Evolutionary conservation across 768 basidiomycete species (phyloP).

Genomic region (Paxillus involutus): DNA sequence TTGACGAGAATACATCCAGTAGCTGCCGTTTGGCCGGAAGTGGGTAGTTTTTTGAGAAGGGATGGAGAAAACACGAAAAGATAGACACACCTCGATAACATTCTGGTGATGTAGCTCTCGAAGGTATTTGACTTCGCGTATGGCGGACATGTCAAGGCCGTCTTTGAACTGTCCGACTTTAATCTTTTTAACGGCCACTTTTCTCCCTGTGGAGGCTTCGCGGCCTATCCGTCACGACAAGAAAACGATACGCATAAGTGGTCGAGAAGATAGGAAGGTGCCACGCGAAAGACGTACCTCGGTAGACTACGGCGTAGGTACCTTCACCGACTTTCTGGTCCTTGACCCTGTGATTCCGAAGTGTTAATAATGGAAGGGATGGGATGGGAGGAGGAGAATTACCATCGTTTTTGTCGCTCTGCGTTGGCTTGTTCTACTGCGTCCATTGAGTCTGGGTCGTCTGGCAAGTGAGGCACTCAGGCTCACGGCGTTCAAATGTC

Average conservation of each 20-base stretch:
- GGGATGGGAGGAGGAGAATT: background rate
- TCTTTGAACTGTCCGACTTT: slow-evolving; percentile 97
- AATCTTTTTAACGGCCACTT: slow-evolving; percentile 97
- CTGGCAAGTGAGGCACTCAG: no score
- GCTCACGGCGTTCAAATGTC: no score
- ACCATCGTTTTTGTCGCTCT: slow-evolving; percentile 73
- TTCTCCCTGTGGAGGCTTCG: slow-evolving; percentile 71
- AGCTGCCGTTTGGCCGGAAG: slow-evolving; percentile 51
- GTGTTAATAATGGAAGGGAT: slow-evolving; percentile 6
- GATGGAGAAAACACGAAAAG: background rate
- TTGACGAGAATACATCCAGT: slow-evolving; percentile 94
- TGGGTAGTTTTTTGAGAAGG: background rate
- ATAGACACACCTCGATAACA: slow-evolving; percentile 75
- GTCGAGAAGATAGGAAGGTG: background rate
- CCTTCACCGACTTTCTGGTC: slow-evolving; percentile 87
- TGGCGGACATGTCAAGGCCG: slow-evolving; percentile 97
- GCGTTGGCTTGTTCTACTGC: slow-evolving; percentile 78
- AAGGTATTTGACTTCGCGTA: slow-evolving; percentile 96
- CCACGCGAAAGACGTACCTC: slow-evolving; percentile 50
- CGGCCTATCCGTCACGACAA: slow-evolving; percentile 47
- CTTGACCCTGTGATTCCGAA: slow-evolving; percentile 55
- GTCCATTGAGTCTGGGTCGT: slow-evolving; percentile 51
- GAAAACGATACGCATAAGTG: slow-evolving; percentile 8
- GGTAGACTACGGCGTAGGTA: slow-evolving; percentile 94
- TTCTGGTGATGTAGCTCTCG: slow-evolving; percentile 93